Base-by-base conservation (phyloP, 2,329 filamentous ascomycete genomes). In the Acephala macrosclerotiorum region DNA sequence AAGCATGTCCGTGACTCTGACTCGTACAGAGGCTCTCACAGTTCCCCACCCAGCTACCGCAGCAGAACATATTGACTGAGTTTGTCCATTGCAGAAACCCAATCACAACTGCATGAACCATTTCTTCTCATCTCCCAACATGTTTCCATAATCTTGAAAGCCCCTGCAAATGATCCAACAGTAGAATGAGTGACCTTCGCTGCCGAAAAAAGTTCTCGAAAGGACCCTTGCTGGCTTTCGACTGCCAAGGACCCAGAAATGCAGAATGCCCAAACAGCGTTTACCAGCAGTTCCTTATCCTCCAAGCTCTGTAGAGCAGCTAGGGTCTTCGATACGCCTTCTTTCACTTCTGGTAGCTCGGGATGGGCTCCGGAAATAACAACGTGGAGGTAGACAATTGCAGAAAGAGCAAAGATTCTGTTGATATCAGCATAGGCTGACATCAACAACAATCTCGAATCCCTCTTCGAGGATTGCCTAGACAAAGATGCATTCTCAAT, bases 351-450 rank as follows among this genome's bases (percentile, higher is more conserved):
- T 33, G 68, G 64, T 33, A 66, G 62, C n/a, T 71, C 60, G 12
- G 68, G 68, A 53, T 68, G 33, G 14, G 68, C 63, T 25, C 69
- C 69, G 3, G 68, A 71, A 61, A 70, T 51, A 49, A 69, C 65
- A 42, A 70, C 65, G 55, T 69, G 51, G 16, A 71, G 66, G 49
- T 71, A 71, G 20, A 61, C 61, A 11, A 66, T 47, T 35, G 68
- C 62, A 14, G 70, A 61, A 53, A 64, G 60, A 45, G 61, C 65
- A 62, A 68, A 70, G 25, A 70, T 60, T 51, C 47, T 60, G 42
- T 22, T 49, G n/a, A 26, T 26, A 5, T 22, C 20, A 16, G 45
- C 45, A n/a, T n/a, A n/a, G n/a, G n/a, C n/a, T n/a, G n/a, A n/a
- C n/a, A n/a, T n/a, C n/a, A n/a, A n/a, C n/a, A 26, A 3, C 45